Conservation (phyloP, 306 rosid genomes). For the Rosa persica region DNA sequence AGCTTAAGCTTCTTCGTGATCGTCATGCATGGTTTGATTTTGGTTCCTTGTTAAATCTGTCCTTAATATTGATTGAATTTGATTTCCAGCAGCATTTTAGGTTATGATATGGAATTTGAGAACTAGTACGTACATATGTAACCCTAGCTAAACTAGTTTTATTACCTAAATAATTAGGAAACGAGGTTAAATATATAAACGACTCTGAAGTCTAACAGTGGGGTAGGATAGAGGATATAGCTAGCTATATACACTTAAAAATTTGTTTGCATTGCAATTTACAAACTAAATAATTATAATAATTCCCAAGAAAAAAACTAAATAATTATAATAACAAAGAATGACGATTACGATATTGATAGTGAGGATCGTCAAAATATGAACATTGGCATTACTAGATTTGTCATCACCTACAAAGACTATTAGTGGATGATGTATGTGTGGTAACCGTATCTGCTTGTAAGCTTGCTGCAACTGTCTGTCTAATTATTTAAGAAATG, state of each 20-base stretch:
- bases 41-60: background rate
- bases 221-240: background rate
- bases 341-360: slow-evolving; percentile 20
- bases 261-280: background rate
- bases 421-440: slow-evolving; percentile 17
- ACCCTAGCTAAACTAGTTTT: background rate
- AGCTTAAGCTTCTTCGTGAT: background rate
- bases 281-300: background rate
- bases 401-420: background rate
- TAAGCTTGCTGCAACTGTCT: slow-evolving; percentile 8
- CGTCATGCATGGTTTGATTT: background rate
- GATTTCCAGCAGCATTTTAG: background rate
- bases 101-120: background rate
- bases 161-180: no score
- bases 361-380: slow-evolving; percentile 1
- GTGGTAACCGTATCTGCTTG: slow-evolving; percentile 12
- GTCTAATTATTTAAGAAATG: background rate
- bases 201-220: background rate
- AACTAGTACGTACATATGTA: background rate
- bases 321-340: background rate
- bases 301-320: no score
- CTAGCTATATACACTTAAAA: background rate
- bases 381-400: slow-evolving; percentile 20
- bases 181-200: background rate
- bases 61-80: background rate